Base-by-base conservation (phyloP, 2,329 filamentous ascomycete species). In the Penicillium sp. region DNA sequence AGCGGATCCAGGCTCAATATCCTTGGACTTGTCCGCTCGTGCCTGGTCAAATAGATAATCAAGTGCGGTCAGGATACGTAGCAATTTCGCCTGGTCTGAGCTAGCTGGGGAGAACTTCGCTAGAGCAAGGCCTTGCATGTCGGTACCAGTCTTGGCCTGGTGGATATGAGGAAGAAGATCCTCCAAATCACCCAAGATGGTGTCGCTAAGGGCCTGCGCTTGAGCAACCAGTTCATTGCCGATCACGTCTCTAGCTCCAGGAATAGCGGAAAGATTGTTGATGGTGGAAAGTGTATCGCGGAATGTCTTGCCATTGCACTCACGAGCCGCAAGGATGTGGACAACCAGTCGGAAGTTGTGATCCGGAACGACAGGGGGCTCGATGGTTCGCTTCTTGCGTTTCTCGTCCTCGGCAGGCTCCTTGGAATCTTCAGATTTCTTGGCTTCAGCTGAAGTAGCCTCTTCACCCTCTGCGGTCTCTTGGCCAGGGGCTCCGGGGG, bases 221-320 rank as follows among this genome's bases (percentile, higher is more conserved):
- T 97, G 93, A 49, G 85, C 84, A 58, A 96, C 90, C 50, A 99
- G 83, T 76, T 99, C 93, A 65, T 90, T 88, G n/a, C 94, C 94
- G 73, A 99, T 97, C 12, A 91, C 83, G 53, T 89, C 85, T 76
- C 96, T 94, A 19, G 93, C 92, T 13, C 89, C 91, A 17, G 93
- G 92, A 60, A 99, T 94, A 39, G 90, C 88, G 6, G 93, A 97
- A 43, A 99, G 83, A 70, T 97, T 97, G 79, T 96, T 97, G 80
- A 99, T 96, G n/a, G 96, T 96, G 17, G 93, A 94, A 53, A 99
- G 84, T 0, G 94, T 97, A 75, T 97, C 96, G 72, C 94, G 90
- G 82, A 99, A 99, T 0, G 94, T 97, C 81, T 96, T 97, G 62
- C 91, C 93, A 70, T 91, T 96, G 77, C 94, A 99, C 75, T 99